Evolutionary conservation across 805 yeast genomes (phyloP), one percentile per base, ranked within the genome.

Genomic region (Saccharomyces eubayanus): DNA sequence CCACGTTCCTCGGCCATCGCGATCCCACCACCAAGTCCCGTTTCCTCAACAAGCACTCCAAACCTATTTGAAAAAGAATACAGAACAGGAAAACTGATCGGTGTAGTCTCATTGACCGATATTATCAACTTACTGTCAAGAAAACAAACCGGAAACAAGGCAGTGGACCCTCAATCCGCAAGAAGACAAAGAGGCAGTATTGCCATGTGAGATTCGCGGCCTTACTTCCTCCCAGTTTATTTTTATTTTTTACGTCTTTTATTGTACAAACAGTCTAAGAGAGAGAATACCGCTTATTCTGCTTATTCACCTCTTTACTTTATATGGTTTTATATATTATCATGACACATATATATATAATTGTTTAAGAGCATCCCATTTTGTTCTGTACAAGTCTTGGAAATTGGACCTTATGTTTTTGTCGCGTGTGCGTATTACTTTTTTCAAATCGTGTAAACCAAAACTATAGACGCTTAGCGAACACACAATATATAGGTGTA

Each of bases 71-170:
- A 75, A 53, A 67, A 68, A 48, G 75, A 72, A 50, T 84, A 85
- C 47, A 74, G 84, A 51, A 82, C 89, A 1, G 97, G 97, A 14
- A 87, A 84, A 65, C 77, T 92, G 57, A 81, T 89, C 52, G 98
- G 98, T 45, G 98, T 94, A 28, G 83, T 94, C 2, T 88, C 97
- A 3, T 74, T 94, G 61, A 92, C 98, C 0, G 99, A 92, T 70
- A 85, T 92, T 31, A 73, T 94, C 50, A 88, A 91, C 16, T 72
- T 89, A 47, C 78, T 92, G 57, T 96, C 96, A 8, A 78, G 83
- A 61, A 64, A 65, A 43, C 70, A 68, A 52, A 70, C 71, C 2
- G 81, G 80, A 36, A 78, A 83, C 54, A 96, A 96, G 2, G 80
- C 80, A 63, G 83, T 89, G 27, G 97, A 92, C 66, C 98, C 99